Evolutionary conservation across 805 yeast genomes (phyloP).

Genomic region (Lachancea quebecensis): DNA sequence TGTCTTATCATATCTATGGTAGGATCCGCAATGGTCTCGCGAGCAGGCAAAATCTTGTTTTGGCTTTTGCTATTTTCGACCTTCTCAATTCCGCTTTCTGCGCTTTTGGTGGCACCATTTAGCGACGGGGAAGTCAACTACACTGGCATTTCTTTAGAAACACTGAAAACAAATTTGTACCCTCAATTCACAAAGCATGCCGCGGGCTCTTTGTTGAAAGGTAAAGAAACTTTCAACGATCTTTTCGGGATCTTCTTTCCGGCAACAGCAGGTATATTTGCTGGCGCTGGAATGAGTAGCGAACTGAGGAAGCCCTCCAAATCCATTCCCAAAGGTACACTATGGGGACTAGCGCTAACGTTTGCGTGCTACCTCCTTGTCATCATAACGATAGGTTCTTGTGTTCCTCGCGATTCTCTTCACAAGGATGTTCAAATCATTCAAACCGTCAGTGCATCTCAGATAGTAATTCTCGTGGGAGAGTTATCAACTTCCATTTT

Average conservation of each 20-base stretch:
- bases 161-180: constrained; percentile 56
- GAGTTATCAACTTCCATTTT: constrained; percentile 87
- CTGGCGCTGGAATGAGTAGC: constrained; percentile 99
- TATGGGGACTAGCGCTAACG: constrained; percentile 74
- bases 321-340: constrained; percentile 90
- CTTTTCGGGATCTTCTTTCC: constrained; percentile 95
- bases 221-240: constrained; percentile 70
- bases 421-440: constrained; percentile 76
- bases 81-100: constrained; percentile 73
- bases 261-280: constrained; percentile 96
- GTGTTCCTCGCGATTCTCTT: constrained; percentile 74
- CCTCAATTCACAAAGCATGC: constrained; percentile 87
- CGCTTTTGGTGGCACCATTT: constrained; percentile 59
- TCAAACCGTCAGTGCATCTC: constrained; percentile 69
- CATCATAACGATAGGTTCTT: constrained; percentile 68
- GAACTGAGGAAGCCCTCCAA: constrained; percentile 79
- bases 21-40: constrained; percentile 76
- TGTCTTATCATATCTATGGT: constrained; percentile 74
- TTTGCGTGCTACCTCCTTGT: constrained; percentile 74
- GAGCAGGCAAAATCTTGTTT: constrained; percentile 72
- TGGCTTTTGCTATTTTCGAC: constrained; percentile 63
- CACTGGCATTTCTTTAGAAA: constrained; percentile 68
- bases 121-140: constrained; percentile 45
- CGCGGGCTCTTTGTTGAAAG: constrained; percentile 68
- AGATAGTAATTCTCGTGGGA: constrained; percentile 70